Percentiles rank a stretch among this genome's conserved stretches.
phyloP scores from a whole-genome alignment of 352 stramenopile species.

The Globisporangium takayamanum region DNA sequence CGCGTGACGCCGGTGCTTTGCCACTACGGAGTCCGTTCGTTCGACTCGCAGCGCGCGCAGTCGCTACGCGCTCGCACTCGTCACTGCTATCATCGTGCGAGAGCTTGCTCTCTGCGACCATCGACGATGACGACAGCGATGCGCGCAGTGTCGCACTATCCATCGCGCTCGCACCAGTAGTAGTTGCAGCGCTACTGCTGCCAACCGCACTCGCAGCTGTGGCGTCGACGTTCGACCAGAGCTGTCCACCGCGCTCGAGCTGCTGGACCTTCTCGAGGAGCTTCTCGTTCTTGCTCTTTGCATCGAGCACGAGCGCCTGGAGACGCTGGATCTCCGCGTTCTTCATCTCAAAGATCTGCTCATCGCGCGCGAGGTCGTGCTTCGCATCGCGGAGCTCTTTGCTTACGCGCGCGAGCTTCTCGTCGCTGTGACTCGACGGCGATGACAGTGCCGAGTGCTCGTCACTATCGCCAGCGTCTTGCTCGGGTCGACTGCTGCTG shows the following conservation, averaged over 20 bases:
- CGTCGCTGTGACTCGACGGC: constrained; percentile 4
- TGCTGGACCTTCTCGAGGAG: constrained; percentile 63
- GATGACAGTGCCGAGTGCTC: background rate
- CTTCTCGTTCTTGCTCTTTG: constrained; percentile 72
- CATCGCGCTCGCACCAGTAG: background rate
- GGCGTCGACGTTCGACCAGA: constrained; percentile 49
- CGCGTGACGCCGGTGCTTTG: constrained; percentile 40
- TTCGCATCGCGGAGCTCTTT: constrained; percentile 64
- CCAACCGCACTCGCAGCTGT: background rate
- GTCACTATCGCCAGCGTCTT: background rate
- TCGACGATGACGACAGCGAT: constrained; percentile 1
- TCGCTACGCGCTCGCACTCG: constrained; percentile 3
- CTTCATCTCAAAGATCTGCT: constrained; percentile 86
- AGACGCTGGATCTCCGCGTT: constrained; percentile 64
- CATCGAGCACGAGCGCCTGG: constrained; percentile 46
- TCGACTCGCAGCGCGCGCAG: background rate
- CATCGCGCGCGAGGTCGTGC: constrained; percentile 57
- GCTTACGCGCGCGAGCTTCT: constrained; percentile 23
- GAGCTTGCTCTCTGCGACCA: constrained; percentile 4
- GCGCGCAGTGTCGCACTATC: background rate
- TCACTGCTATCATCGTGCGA: constrained; percentile 12
- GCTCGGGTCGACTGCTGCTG: background rate
- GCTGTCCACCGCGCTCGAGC: constrained; percentile 51
- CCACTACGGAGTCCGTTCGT: constrained; percentile 9
- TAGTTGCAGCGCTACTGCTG: background rate